These are phyloP conservation scores for Scytalidium lignicola DNA, from an alignment of 2,329 filamentous ascomycete genomes.

Conservation along the genomic window DNA sequence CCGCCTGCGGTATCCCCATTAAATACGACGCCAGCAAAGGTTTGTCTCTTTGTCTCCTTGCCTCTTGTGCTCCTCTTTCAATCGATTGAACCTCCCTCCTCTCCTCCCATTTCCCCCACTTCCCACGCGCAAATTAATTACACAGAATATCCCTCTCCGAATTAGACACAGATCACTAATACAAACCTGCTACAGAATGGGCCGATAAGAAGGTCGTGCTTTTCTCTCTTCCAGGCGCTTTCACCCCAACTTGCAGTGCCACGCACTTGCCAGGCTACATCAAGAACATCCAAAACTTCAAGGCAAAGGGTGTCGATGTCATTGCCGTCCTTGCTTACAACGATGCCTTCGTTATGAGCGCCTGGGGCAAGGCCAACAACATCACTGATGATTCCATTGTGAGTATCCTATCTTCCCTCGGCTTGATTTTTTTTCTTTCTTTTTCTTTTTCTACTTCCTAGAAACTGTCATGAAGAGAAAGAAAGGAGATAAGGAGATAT, in stretches of 20 bases:
- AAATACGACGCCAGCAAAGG: conserved; percentile 75
- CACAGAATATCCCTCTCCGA: conserved; percentile 2
- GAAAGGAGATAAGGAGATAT: not conserved
- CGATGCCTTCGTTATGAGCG: conserved; percentile 67
- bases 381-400: conserved; percentile 60
- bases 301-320: conserved; percentile 62
- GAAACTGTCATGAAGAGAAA: too few relatives aligned
- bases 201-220: conserved; percentile 66
- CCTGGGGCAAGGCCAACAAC: conserved; percentile 66
- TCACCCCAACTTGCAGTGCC: conserved; percentile 66
- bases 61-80: not conserved
- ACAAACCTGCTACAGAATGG: conserved; percentile 43
- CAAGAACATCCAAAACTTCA: conserved; percentile 52
- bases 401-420: too few relatives aligned
- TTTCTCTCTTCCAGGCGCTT: conserved; percentile 64
- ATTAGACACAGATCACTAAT: not conserved
- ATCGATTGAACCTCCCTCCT: not conserved
- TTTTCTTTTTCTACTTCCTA: too few relatives aligned
- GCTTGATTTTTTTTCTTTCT: too few relatives aligned
- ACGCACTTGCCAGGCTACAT: conserved; percentile 66
- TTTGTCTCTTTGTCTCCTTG: conserved; percentile 25
- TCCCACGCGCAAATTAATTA: not conserved
- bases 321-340: conserved; percentile 65
- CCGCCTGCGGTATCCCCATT: conserved; percentile 71
- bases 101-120: not conserved